Evolutionary conservation across 176 grass and related monocot genomes (phyloP), one percentile per base, ranked within the genome.

Genomic region (Chloris gayana): DNA sequence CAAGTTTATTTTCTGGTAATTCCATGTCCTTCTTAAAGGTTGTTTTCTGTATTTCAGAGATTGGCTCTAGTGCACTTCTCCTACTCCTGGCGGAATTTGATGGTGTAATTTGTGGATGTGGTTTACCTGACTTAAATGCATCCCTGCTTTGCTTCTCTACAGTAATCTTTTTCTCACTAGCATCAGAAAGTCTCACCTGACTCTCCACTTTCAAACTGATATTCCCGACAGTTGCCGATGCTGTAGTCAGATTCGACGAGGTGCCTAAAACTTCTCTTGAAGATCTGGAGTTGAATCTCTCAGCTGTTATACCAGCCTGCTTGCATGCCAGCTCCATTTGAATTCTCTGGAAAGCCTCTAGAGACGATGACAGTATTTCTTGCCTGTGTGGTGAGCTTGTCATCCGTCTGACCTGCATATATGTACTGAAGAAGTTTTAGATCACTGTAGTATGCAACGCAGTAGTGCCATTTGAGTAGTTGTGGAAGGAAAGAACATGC

Each of bases 331-430:
- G 81, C 83, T 95, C 88, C 33, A 95, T 60, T 87, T 93, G 96
- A 67, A 99, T 99, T 78, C 94, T 93, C 79, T 85, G 94, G 84
- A 99, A 99, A 34, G 96, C 96, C 85, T 99, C 96, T 73, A 99
- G 72, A 82, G 96, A 99, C 84, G 96, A 99, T 88, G 96, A 99
- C 37, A 99, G 80, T 89, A 99, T 99, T 81, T 99, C 96, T 88
- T 94, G 92, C 84, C 91, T 99, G 77, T 95, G 96, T 68, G 92
- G 88, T 79, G 96, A 93, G 86, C 92, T 99, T 82, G 96, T 93
- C 96, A 99, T 95, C 64, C 96, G 71, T 72, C 96, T 86, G 59
- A 99, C 96, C 96, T 99, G 86, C 78, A 91, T 69, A 78, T 47
- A 81, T 72, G 62, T 47, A 72, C 11, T 76, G 0, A 83, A 47